Percentiles rank a stretch among this genome's conserved stretches.
These are phyloP conservation scores for Russula earlei DNA, from an alignment of 768 basidiomycete species.

Conservation along the genomic window DNA sequence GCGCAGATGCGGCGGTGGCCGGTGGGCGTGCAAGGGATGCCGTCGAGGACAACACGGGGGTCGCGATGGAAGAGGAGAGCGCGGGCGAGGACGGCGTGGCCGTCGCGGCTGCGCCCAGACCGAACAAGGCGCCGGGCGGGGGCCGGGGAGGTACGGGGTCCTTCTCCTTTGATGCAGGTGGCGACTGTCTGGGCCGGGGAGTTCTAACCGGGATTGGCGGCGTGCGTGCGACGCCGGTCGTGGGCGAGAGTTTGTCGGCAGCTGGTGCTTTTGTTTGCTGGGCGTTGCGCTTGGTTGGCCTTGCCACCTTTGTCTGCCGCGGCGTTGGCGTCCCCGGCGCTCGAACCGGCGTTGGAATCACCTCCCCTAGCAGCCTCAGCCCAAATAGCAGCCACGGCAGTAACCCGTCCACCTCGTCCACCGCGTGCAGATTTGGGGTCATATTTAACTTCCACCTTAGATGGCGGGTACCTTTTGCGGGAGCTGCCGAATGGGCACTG, in stretches of 20 bases:
- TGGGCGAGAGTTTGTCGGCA: background rate
- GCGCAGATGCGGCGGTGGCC: slow-evolving; percentile 22
- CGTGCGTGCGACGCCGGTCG: background rate
- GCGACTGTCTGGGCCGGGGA: background rate
- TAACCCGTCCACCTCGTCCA: slow-evolving; percentile 64
- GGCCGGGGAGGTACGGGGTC: background rate
- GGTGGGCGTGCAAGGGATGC: slow-evolving; percentile 59
- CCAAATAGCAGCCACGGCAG: slow-evolving; percentile 69
- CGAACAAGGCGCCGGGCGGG: background rate
- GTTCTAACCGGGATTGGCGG: background rate
- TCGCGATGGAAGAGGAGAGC: slow-evolving; percentile 63
- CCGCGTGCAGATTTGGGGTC: slow-evolving; percentile 71
- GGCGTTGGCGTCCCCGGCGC: background rate
- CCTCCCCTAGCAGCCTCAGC: slow-evolving; percentile 25
- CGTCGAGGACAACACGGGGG: slow-evolving; percentile 63
- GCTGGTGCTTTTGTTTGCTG: background rate
- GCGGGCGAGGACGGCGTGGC: slow-evolving; percentile 19
- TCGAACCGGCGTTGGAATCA: background rate
- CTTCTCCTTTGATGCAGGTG: background rate
- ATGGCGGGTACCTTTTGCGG: slow-evolving; percentile 13
- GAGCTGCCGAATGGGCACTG: background rate
- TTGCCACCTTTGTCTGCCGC: slow-evolving; percentile 2
- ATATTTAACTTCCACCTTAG: slow-evolving; percentile 48
- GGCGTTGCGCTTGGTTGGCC: background rate
- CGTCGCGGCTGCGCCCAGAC: slow-evolving; percentile 8